Percentiles rank a stretch among this genome's conserved stretches.
phyloP scores from a whole-genome alignment of 75 land plant genomes.

The Cunninghamia lanceolata region DNA sequence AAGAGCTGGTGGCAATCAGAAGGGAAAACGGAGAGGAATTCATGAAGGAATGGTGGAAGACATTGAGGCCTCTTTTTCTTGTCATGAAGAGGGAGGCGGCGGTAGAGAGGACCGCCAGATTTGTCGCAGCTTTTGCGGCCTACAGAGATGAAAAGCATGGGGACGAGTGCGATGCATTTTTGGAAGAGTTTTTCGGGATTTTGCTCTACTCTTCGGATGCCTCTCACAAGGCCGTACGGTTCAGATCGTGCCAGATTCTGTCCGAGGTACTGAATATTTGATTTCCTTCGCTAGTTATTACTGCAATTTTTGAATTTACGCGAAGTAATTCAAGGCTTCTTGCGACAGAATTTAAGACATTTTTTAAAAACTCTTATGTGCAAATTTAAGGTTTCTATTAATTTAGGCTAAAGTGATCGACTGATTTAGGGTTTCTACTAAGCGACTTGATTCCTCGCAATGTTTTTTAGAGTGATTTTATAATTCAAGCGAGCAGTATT shows the following conservation, averaged over 20 bases:
- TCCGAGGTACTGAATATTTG: conserved; percentile 62
- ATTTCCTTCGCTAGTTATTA: not conserved
- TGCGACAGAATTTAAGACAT: not conserved
- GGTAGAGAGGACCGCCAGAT: conserved; percentile 61
- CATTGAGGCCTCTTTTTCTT: conserved; percentile 56
- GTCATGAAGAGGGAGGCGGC: conserved; percentile 50
- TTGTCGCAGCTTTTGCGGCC: conserved; percentile 56
- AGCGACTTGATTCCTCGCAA: not conserved
- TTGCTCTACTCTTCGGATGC: conserved; percentile 53
- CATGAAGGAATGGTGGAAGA: conserved; percentile 33
- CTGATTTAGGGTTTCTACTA: not conserved
- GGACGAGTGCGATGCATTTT: conserved; percentile 47
- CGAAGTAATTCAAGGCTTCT: not conserved
- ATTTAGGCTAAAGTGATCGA: not conserved
- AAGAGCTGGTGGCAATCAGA: conserved; percentile 49
- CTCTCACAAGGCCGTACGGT: conserved; percentile 68
- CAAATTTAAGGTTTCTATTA: not conserved
- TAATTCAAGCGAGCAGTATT: not conserved
- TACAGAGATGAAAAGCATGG: conserved; percentile 33
- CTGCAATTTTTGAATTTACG: not conserved
- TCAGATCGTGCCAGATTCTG: conserved; percentile 79
- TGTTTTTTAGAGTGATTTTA: too few relatives aligned
- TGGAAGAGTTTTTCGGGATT: conserved; percentile 69
- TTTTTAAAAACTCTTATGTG: too few relatives aligned
- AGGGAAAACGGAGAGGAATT: conserved; percentile 35